Evolutionary conservation across 2,329 filamentous ascomycete genomes (phyloP).

Genomic region (Pseudogymnoascus sp.): DNA sequence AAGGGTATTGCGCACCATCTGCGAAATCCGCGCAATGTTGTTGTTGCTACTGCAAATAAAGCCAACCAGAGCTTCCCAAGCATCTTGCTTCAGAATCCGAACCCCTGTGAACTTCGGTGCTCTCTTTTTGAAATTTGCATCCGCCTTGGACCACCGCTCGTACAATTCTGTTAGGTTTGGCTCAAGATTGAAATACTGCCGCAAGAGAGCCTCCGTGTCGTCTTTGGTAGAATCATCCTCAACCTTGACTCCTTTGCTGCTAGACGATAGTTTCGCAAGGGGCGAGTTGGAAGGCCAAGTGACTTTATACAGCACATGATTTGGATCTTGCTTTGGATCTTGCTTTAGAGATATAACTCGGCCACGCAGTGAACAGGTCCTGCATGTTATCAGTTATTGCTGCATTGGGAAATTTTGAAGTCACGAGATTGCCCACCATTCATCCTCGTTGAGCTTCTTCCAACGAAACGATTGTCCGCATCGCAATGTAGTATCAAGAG

Average conservation of each 20-base stretch:
- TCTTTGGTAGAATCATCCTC: conserved; percentile 38
- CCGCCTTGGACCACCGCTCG: conserved; percentile 74
- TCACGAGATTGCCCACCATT: conserved; percentile 54
- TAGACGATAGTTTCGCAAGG: conserved; percentile 33
- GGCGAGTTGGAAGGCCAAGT: conserved; percentile 44
- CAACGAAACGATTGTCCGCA: conserved; percentile 97
- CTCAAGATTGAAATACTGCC: conserved; percentile 79
- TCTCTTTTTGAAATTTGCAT: conserved; percentile 81
- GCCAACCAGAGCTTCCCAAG: conserved; percentile 87
- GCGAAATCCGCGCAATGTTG: conserved; percentile 88
- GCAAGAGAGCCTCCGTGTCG: conserved; percentile 66
- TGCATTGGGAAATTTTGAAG: conserved; percentile 10
- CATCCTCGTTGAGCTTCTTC: conserved; percentile 73
- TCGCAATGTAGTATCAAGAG: conserved; percentile 86
- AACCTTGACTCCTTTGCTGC: conserved; percentile 9
- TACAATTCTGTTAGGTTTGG: conserved; percentile 74
- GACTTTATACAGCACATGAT: conserved; percentile 71
- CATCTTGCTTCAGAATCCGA: conserved; percentile 85
- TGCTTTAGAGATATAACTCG: conserved; percentile 81
- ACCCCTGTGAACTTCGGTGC: conserved; percentile 85
- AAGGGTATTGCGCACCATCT: conserved; percentile 59
- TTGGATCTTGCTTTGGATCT: conserved; percentile 71
- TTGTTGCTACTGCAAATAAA: conserved; percentile 99
- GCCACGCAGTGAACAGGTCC: conserved; percentile 77
- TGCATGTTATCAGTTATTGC: conserved; percentile 29